These are phyloP conservation scores for Luffa aegyptiaca DNA, from an alignment of 306 rosid genomes.

Conservation along the genomic window DNA sequence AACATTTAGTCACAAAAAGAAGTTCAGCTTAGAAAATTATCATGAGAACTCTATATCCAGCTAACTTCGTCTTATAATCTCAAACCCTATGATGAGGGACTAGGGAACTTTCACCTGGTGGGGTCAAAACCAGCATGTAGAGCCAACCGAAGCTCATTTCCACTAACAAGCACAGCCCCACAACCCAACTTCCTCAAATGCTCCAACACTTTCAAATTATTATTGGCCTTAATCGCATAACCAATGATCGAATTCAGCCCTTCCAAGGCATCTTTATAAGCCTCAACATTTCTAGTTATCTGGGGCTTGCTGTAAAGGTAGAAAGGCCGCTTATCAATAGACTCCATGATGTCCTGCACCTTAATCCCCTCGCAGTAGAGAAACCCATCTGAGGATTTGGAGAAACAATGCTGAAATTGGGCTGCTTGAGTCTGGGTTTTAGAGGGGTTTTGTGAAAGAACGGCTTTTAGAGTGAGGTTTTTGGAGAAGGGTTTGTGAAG, in stretches of 20 bases:
- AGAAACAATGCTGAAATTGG: constrained; percentile 59
- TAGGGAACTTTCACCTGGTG: constrained; percentile 35
- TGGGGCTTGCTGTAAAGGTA: constrained; percentile 85
- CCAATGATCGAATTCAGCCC: constrained; percentile 70
- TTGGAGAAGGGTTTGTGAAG: constrained; percentile 19
- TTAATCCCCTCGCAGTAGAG: constrained; percentile 54
- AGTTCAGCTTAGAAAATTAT: background rate
- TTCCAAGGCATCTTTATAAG: constrained; percentile 68
- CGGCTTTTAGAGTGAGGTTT: constrained; percentile 37
- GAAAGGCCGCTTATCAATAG: constrained; percentile 81
- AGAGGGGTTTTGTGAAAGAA: constrained; percentile 43
- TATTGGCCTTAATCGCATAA: constrained; percentile 89
- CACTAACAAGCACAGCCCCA: constrained; percentile 97
- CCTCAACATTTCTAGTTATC: constrained; percentile 72
- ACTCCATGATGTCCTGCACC: constrained; percentile 79
- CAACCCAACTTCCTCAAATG: constrained; percentile 80
- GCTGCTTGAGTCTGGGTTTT: constrained; percentile 20
- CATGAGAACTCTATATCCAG: background rate
- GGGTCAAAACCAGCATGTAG: constrained; percentile 85
- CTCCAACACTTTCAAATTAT: constrained; percentile 77
- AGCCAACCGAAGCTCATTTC: constrained; percentile 77
- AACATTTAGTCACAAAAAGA: background rate
- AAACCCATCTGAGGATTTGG: constrained; percentile 72
- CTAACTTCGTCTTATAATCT: background rate
- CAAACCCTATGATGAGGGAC: background rate